phyloP scores from a whole-genome alignment of 768 basidiomycete genomes.

The Hericium erinaceus region DNA sequence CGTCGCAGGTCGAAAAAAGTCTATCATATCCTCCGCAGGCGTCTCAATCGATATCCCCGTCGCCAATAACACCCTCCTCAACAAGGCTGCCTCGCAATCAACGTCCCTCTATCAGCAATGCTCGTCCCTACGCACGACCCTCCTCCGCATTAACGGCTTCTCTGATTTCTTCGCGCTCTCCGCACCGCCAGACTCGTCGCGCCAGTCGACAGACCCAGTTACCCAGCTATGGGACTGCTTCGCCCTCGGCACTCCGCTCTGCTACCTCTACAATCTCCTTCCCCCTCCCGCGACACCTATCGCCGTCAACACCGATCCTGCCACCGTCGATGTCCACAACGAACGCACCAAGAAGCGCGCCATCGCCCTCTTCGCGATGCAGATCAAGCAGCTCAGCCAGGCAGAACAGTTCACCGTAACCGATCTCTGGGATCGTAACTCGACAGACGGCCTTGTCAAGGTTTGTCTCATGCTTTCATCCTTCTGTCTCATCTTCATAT shows the following conservation, averaged over 20 bases:
- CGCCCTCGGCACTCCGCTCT: slow-evolving; percentile 86
- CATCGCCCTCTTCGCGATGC: slow-evolving; percentile 87
- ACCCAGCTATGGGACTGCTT: slow-evolving; percentile 92
- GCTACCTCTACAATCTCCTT: slow-evolving; percentile 93
- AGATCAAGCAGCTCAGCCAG: slow-evolving; percentile 60
- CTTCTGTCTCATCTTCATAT: slow-evolving; percentile 4
- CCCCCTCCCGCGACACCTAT: slow-evolving; percentile 35
- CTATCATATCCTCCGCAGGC: slow-evolving; percentile 54
- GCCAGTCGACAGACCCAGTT: slow-evolving; percentile 85
- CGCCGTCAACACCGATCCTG: slow-evolving; percentile 55
- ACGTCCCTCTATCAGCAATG: slow-evolving; percentile 92
- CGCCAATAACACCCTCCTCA: slow-evolving; percentile 79
- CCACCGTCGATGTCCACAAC: slow-evolving; percentile 55
- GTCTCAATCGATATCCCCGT: slow-evolving; percentile 67
- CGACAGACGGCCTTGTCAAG: slow-evolving; percentile 93
- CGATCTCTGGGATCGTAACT: slow-evolving; percentile 84
- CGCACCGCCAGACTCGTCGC: slow-evolving; percentile 42
- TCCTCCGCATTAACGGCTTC: slow-evolving; percentile 73
- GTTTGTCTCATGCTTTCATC: slow-evolving; percentile 32
- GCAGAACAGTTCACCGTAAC: slow-evolving; percentile 85
- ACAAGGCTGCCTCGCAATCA: slow-evolving; percentile 80
- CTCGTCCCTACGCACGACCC: slow-evolving; percentile 63
- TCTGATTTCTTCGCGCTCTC: slow-evolving; percentile 58
- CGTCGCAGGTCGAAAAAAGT: slow-evolving; percentile 55
- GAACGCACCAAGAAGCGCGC: slow-evolving; percentile 86